A percentile compares a stretch with the other conserved stretches of the same genome.
phyloP scores from a whole-genome alignment of 331 rosid genomes.

The Prunus yedoensis region DNA sequence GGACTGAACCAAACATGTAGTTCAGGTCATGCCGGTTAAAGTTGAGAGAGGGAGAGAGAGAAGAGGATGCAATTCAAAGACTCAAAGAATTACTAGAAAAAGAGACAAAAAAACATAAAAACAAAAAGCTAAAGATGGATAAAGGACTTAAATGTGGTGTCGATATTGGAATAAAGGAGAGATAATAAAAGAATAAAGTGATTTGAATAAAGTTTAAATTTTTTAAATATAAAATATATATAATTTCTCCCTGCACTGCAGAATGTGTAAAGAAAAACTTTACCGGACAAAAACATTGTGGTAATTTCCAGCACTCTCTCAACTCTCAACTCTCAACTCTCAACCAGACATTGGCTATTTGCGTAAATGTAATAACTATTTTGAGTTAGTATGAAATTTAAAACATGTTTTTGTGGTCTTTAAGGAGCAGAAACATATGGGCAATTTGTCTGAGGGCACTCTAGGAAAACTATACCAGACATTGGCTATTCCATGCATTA shows the following conservation, averaged over 20 bases:
- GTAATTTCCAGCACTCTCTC: not conserved
- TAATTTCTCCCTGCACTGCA: not conserved
- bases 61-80: not conserved
- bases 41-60: not conserved
- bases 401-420: not conserved
- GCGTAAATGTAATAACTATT: too few species aligned
- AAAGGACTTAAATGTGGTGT: conserved; percentile 51
- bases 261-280: not conserved
- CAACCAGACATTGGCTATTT: too few species aligned
- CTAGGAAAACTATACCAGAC: not conserved
- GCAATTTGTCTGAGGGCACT: not conserved
- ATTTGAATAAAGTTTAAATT: conserved; percentile 31
- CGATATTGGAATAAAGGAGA: conserved; percentile 51
- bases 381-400: too few species aligned
- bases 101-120: conserved; percentile 59
- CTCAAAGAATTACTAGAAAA: conserved; percentile 45
- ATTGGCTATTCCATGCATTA: not conserved
- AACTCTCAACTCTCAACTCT: too few species aligned
- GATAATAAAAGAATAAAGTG: conserved; percentile 63
- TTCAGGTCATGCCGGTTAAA: too few species aligned
- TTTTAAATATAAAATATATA: not conserved
- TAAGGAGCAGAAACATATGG: not conserved
- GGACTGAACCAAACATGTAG: too few species aligned
- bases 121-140: conserved; percentile 52
- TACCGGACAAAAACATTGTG: not conserved